These are phyloP conservation scores for Botrytis aclada DNA, from an alignment of 2,329 filamentous ascomycete species.

Conservation along the genomic window DNA sequence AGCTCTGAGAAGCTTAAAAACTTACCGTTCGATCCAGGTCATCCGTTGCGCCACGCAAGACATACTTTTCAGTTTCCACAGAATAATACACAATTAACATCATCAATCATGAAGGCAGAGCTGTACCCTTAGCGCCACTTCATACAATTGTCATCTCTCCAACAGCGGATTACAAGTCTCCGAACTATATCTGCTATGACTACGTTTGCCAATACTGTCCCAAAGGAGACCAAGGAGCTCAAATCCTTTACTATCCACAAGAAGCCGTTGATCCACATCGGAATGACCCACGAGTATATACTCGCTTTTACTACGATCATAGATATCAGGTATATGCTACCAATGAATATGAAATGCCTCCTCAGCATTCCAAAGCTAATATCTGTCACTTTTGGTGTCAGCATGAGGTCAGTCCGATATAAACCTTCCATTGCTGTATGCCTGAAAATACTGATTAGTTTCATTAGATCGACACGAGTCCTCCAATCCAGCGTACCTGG, in stretches of 20 bases:
- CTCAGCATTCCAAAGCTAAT: neutral
- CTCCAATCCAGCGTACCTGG: neutral
- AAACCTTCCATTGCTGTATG: no score
- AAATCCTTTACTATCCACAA: neutral
- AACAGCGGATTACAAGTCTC: neutral
- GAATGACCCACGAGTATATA: neutral
- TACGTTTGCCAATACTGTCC: neutral
- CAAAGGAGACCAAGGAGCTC: neutral
- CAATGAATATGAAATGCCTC: neutral
- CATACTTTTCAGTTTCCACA: neutral
- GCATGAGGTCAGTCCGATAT: neutral
- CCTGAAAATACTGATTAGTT: neutral
- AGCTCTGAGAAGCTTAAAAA: neutral
- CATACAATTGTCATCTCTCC: neutral
- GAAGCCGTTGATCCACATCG: neutral
- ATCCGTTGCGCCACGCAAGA: neutral
- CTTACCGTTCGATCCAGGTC: neutral
- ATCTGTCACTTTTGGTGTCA: constrained; percentile 8
- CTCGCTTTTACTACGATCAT: neutral
- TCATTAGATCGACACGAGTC: neutral
- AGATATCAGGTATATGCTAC: neutral
- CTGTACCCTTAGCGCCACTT: neutral
- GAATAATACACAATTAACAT: neutral
- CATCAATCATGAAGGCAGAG: no score
- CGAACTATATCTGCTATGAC: neutral